Evolutionary conservation across 768 basidiomycete species (phyloP).

Genomic region (Nidularia pulvinata): DNA sequence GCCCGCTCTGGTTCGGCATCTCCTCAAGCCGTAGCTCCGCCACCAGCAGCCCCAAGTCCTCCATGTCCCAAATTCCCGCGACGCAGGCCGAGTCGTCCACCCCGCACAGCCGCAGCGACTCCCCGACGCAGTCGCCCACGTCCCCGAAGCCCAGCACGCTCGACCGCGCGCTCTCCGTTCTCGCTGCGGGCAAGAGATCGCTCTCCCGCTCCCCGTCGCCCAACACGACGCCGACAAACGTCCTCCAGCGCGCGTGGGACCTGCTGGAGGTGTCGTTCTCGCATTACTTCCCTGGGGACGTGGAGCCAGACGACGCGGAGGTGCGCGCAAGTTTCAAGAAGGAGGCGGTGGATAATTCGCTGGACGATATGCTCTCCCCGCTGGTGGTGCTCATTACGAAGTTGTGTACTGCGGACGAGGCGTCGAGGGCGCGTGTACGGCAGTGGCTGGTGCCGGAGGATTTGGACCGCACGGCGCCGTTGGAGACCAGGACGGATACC

Average conservation of each 20-base stretch:
- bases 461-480: conserved; percentile 74
- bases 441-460: conserved; percentile 75
- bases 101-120: conserved; percentile 36
- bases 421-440: conserved; percentile 52
- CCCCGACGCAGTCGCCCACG: conserved; percentile 26
- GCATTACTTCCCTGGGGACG: conserved; percentile 66
- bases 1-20: conserved; percentile 62
- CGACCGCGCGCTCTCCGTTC: conserved; percentile 57
- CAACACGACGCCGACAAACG: conserved; percentile 34
- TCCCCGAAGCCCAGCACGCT: conserved; percentile 43
- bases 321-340: conserved; percentile 52
- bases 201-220: conserved; percentile 49
- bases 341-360: conserved; percentile 48
- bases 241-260: conserved; percentile 64
- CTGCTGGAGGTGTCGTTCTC: conserved; percentile 59
- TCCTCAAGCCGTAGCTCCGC: conserved; percentile 29
- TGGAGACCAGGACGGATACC: conserved; percentile 73
- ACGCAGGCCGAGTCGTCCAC: conserved; percentile 19
- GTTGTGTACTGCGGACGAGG: conserved; percentile 65
- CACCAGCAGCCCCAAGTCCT: conserved; percentile 32
- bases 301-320: conserved; percentile 62
- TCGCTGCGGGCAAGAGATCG: conserved; percentile 51
- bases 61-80: conserved; percentile 24
- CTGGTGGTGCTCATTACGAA: conserved; percentile 75
- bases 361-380: conserved; percentile 83